phyloP scores from a whole-genome alignment of 2,329 filamentous ascomycete species.

The Fusarium sp. region DNA sequence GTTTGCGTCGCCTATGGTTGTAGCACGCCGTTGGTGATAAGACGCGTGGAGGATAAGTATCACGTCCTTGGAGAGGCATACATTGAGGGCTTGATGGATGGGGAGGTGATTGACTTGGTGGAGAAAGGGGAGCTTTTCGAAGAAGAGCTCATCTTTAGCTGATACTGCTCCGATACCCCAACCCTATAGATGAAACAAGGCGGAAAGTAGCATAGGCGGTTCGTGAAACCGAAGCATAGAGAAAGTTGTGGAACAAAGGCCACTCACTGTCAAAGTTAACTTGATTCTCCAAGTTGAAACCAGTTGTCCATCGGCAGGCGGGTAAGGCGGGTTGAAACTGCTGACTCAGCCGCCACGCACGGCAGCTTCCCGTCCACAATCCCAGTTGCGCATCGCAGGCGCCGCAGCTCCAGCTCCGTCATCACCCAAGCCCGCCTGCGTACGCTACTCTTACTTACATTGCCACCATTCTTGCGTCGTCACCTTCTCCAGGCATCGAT shows the following conservation, averaged over 20 bases:
- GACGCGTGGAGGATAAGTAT: background rate
- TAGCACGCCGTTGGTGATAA: constrained; percentile 17
- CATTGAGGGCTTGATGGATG: constrained; percentile 24
- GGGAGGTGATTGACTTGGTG: constrained; percentile 5
- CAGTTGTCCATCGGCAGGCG: background rate
- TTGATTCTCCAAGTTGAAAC: background rate
- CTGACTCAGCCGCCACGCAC: constrained; percentile 30
- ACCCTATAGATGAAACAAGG: background rate
- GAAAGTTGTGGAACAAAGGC: background rate
- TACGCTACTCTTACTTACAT: constrained; percentile 34
- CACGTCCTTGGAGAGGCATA: constrained; percentile 25
- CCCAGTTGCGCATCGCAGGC: constrained; percentile 1
- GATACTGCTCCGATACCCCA: background rate
- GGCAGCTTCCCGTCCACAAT: background rate
- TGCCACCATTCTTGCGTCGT: constrained; percentile 32
- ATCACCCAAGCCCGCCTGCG: constrained; percentile 32
- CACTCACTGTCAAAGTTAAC: background rate
- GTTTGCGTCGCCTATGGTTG: constrained; percentile 20
- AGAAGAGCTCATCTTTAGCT: constrained; percentile 9
- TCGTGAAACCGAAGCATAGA: background rate
- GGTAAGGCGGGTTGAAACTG: background rate
- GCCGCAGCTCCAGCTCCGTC: constrained; percentile 29
- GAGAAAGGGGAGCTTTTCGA: constrained; percentile 6
- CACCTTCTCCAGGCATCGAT: constrained; percentile 22
- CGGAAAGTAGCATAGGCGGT: background rate